Conservation (phyloP, 805 yeast species). For the Ascoidea rubescens region DNA sequence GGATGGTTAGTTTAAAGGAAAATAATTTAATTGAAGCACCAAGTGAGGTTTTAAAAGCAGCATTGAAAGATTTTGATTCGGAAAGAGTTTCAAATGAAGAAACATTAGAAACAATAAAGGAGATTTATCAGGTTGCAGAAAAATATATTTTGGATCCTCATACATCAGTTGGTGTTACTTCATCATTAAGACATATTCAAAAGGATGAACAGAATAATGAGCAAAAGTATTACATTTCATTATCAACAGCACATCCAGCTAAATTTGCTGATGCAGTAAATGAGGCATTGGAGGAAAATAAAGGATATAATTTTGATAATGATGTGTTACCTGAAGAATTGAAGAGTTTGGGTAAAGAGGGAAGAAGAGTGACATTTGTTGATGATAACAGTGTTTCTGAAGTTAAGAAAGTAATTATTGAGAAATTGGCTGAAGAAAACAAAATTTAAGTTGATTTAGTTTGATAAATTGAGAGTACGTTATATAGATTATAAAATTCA, state of each 20-base stretch:
- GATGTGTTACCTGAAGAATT: slow-evolving; percentile 87
- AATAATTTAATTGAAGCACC: slow-evolving; percentile 69
- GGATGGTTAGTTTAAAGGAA: slow-evolving; percentile 70
- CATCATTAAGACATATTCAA: slow-evolving; percentile 50
- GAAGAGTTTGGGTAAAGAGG: slow-evolving; percentile 51
- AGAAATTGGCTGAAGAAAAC: slow-evolving; percentile 41
- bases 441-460: no score
- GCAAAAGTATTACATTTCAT: slow-evolving; percentile 42
- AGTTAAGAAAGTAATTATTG: slow-evolving; percentile 64
- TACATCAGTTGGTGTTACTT: slow-evolving; percentile 85
- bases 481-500: no score
- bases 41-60: slow-evolving; percentile 45
- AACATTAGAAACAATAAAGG: slow-evolving; percentile 68
- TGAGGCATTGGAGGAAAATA: slow-evolving; percentile 49
- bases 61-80: slow-evolving; percentile 58
- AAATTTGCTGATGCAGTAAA: slow-evolving; percentile 95
- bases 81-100: slow-evolving; percentile 68
- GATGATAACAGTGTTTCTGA: slow-evolving; percentile 61
- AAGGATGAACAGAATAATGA: slow-evolving; percentile 26
- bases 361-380: slow-evolving; percentile 60
- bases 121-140: slow-evolving; percentile 41
- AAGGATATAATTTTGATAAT: slow-evolving; percentile 71
- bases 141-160: slow-evolving; percentile 91
- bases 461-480: no score
- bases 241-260: slow-evolving; percentile 98